Percentiles rank a stretch among this genome's conserved stretches.
Conservation (phyloP, 2,329 filamentous ascomycete species). For the Sarocladium brachiariae region DNA sequence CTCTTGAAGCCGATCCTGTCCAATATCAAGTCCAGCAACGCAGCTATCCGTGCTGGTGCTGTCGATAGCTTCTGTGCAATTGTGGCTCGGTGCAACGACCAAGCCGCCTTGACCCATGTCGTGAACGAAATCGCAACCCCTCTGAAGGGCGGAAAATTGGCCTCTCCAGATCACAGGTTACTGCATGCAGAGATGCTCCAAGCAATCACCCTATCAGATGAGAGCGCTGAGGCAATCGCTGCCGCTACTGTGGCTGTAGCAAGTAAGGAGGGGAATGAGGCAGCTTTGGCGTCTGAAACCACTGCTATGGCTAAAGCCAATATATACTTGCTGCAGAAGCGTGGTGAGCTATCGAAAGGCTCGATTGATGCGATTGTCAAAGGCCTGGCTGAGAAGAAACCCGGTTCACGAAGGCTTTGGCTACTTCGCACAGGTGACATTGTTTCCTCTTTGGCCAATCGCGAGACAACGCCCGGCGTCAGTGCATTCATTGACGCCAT, state of each 20-base stretch:
- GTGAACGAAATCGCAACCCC: slow-evolving; percentile 72
- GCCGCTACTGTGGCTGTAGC: slow-evolving; percentile 61
- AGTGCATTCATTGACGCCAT: slow-evolving; percentile 46
- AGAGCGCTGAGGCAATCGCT: slow-evolving; percentile 60
- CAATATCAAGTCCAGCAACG: slow-evolving; percentile 86
- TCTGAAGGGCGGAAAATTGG: slow-evolving; percentile 75
- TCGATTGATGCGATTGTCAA: slow-evolving; percentile 68
- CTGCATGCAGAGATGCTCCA: slow-evolving; percentile 76
- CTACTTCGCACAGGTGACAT: slow-evolving; percentile 66
- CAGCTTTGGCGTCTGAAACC: slow-evolving; percentile 70
- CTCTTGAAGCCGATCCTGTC: slow-evolving; percentile 83
- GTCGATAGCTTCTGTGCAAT: slow-evolving; percentile 66
- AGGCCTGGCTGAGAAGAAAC: slow-evolving; percentile 79
- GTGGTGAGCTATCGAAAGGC: slow-evolving; percentile 55
- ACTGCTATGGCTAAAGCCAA: slow-evolving; percentile 62
- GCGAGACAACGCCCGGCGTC: slow-evolving; percentile 39
- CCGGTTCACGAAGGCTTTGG: slow-evolving; percentile 73
- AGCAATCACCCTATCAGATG: slow-evolving; percentile 51
- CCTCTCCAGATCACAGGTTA: slow-evolving; percentile 76
- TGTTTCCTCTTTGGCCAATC: slow-evolving; percentile 48
- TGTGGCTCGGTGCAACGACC: slow-evolving; percentile 54
- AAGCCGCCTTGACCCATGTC: slow-evolving; percentile 55
- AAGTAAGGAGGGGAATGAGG: slow-evolving; percentile 83
- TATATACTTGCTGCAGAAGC: slow-evolving; percentile 53
- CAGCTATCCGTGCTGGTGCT: slow-evolving; percentile 67